Evolutionary conservation across 179 eudicot species (phyloP), one percentile per base, ranked within the genome.

Genomic region (Carnegiea gigantea): DNA sequence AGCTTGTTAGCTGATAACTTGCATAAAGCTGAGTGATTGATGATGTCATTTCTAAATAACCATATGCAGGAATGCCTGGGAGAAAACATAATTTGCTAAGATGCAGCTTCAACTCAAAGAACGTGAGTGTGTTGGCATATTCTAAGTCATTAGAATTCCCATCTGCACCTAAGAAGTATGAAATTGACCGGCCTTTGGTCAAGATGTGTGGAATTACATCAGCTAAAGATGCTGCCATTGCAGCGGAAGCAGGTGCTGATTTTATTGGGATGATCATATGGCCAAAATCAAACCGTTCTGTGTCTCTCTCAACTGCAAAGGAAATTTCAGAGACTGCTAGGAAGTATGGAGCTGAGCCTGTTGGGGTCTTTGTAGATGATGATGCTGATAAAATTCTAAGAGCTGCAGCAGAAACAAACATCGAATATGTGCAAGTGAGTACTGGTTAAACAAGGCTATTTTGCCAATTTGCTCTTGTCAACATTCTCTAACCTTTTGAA

Each of bases 191-290:
- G 64, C 91, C 95, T 85, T 88, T 92, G 72, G 97, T 96, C 53
- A 96, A 96, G 79, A 94, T 96, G 97, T 94, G 99, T 82, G 99
- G 97, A 79, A 91, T 96, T 70, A 94, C 95, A 49, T 93, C 99
- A 80, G 92, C 95, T 83, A 87, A 81, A 86, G 98, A 93, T 87
- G 99, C 98, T 88, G 97, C 94, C 67, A 70, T 95, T 71, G 98
- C 99, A 81, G 98, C 98, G 48, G 89, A 97, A 88, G 97, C 99
- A 24, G 99, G 98, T 83, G 98, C 99, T 78, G 87, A 88, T 85
- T 88, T 92, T 75, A 93, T 96, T 72, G 99, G 99, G 51, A 94
- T 96, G 97, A 96, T 96, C 78, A 17, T 96, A 26, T 94, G 98
- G 99, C 98, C 99, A 13, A 88, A 93, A 75, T 94, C 98, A 18